Conservation (phyloP, 2,329 filamentous ascomycete genomes). For the Alternaria ethzedia region DNA sequence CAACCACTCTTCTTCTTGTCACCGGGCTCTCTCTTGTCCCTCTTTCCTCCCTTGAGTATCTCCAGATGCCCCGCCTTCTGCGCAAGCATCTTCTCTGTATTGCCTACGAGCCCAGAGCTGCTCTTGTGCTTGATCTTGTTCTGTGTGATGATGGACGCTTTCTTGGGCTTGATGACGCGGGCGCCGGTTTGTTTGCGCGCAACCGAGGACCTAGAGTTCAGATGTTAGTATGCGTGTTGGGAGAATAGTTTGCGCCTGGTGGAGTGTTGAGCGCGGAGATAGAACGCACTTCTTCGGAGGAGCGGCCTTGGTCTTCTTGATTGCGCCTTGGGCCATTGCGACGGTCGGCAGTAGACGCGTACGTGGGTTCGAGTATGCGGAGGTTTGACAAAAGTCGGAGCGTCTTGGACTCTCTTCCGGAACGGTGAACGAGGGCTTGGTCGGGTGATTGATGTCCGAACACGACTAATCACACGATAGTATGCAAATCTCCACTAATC, state of each 20-base stretch:
- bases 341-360: not conserved
- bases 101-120: constrained; percentile 65
- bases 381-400: not conserved
- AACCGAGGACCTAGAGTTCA: constrained; percentile 13
- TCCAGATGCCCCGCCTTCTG: constrained; percentile 74
- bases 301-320: constrained; percentile 55
- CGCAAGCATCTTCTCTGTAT: constrained; percentile 72
- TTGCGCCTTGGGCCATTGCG: constrained; percentile 56
- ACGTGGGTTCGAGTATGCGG: constrained; percentile 8
- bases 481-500: not conserved
- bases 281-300: constrained; percentile 47
- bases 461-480: not conserved
- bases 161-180: constrained; percentile 71
- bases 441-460: constrained; percentile 1
- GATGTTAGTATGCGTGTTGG: constrained; percentile 10
- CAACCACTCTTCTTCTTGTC: constrained; percentile 22
- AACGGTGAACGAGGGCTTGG: not conserved
- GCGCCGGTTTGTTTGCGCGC: constrained; percentile 59
- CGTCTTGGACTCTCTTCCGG: not conserved
- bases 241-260: not conserved
- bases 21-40: constrained; percentile 49
- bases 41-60: constrained; percentile 70
- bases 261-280: not conserved
- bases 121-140: constrained; percentile 71
- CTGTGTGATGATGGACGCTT: constrained; percentile 64